These are phyloP conservation scores for Scutellaria minor DNA, from an alignment of 257 asterid genomes.

Conservation along the genomic window DNA sequence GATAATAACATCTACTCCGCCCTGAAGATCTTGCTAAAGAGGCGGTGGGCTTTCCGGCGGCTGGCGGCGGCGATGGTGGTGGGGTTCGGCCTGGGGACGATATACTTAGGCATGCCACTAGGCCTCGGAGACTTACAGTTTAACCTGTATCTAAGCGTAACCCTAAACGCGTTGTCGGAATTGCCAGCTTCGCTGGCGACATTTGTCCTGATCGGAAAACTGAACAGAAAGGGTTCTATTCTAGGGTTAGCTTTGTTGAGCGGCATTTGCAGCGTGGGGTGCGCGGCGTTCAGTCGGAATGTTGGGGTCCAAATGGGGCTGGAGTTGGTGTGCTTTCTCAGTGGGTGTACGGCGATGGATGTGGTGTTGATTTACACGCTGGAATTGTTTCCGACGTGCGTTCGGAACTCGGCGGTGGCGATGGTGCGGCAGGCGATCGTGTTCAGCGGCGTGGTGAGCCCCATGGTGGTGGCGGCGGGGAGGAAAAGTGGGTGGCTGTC, in stretches of 20 bases:
- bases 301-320: constrained; percentile 42
- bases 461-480: constrained; percentile 59
- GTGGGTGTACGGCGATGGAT: constrained; percentile 56
- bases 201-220: constrained; percentile 43
- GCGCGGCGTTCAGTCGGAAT: constrained; percentile 40
- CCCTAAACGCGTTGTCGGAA: constrained; percentile 61
- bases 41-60: constrained; percentile 58
- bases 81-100: constrained; percentile 61
- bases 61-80: constrained; percentile 52
- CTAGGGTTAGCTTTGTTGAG: constrained; percentile 48
- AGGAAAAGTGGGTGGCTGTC: constrained; percentile 47
- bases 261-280: constrained; percentile 55
- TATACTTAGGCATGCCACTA: constrained; percentile 77
- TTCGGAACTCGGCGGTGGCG: constrained; percentile 73
- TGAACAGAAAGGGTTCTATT: constrained; percentile 45
- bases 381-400: constrained; percentile 75
- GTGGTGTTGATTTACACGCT: constrained; percentile 54
- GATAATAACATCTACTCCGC: constrained; percentile 50
- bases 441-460: constrained; percentile 59
- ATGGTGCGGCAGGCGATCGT: constrained; percentile 71
- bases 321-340: constrained; percentile 59
- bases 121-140: constrained; percentile 53
- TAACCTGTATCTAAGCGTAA: constrained; percentile 56
- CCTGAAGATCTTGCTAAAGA: constrained; percentile 43
- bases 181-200: constrained; percentile 58